Conservation (phyloP, 2,329 filamentous ascomycete genomes). For the Cyanodermella asteris region DNA sequence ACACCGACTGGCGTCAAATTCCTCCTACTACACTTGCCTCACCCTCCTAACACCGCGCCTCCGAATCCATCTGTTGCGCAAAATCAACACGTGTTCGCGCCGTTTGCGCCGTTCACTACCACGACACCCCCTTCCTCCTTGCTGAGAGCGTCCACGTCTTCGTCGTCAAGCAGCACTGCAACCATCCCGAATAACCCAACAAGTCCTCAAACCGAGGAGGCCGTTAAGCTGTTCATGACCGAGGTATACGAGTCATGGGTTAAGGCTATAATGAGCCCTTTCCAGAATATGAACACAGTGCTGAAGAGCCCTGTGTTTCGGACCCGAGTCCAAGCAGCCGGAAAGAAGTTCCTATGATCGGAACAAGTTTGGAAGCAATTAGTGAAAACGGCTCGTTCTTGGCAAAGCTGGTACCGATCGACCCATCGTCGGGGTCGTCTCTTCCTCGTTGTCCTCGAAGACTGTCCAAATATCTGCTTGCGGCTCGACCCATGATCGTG, state of each 20-base stretch:
- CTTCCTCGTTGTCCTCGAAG: slow-evolving; percentile 5
- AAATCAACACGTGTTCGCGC: slow-evolving; percentile 79
- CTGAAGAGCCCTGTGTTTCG: slow-evolving; percentile 75
- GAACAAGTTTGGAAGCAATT: no score
- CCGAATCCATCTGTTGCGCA: slow-evolving; percentile 15
- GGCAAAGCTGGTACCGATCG: no score
- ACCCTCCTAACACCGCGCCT: slow-evolving; percentile 21
- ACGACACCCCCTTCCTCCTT: slow-evolving; percentile 13
- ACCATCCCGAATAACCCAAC: slow-evolving; percentile 60
- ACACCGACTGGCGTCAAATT: slow-evolving; percentile 87
- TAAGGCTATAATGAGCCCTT: slow-evolving; percentile 93
- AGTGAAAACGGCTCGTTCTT: no score
- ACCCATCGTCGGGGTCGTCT: no score
- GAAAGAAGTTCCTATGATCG: slow-evolving; percentile 70
- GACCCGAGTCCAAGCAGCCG: slow-evolving; percentile 59
- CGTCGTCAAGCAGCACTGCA: slow-evolving; percentile 9
- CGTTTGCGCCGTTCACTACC: slow-evolving; percentile 33
- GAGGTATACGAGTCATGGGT: slow-evolving; percentile 95
- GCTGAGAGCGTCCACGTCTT: slow-evolving; percentile 1
- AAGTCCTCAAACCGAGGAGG: slow-evolving; percentile 79
- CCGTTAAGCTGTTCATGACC: slow-evolving; percentile 78
- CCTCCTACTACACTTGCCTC: slow-evolving; percentile 74
- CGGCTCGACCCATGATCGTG: slow-evolving; percentile 7
- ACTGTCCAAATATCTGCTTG: slow-evolving; percentile 7
- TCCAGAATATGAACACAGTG: slow-evolving; percentile 69